Percentiles rank a stretch among this genome's conserved stretches.
These are phyloP conservation scores for Eucalyptus grandis DNA, from an alignment of 345 rosid genomes.

Conservation along the genomic window DNA sequence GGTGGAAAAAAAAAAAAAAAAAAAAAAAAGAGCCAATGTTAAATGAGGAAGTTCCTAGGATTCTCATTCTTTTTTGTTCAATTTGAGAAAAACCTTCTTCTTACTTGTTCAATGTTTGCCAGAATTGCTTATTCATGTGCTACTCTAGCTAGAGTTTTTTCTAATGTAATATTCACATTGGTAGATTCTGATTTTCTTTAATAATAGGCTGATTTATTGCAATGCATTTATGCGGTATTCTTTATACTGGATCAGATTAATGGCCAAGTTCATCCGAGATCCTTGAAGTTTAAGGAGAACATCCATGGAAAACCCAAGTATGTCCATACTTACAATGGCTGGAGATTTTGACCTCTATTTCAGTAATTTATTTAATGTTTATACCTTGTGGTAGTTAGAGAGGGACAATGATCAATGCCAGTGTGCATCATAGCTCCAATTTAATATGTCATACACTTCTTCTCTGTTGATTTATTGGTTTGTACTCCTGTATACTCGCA, in stretches of 20 bases:
- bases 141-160: not conserved
- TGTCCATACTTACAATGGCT: not conserved
- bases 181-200: not conserved
- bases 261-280: constrained; percentile 31
- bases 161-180: not conserved
- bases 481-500: not conserved
- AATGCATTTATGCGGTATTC: not conserved
- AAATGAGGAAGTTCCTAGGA: not conserved
- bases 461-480: constrained; percentile 48
- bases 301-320: constrained; percentile 84
- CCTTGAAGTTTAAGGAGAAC: constrained; percentile 64
- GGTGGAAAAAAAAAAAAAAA: rapidly evolving
- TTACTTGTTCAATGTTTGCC: not conserved
- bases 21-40: no score
- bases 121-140: not conserved
- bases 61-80: not conserved
- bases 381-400: constrained; percentile 32
- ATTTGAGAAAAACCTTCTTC: not conserved
- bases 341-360: not conserved
- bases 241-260: constrained; percentile 41
- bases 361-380: not conserved
- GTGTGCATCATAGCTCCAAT: constrained; percentile 33
- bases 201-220: not conserved
- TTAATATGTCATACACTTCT: constrained; percentile 72
- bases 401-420: constrained; percentile 28